phyloP scores from a whole-genome alignment of 148 eudicot genomes.

The Oxyria digyna region DNA sequence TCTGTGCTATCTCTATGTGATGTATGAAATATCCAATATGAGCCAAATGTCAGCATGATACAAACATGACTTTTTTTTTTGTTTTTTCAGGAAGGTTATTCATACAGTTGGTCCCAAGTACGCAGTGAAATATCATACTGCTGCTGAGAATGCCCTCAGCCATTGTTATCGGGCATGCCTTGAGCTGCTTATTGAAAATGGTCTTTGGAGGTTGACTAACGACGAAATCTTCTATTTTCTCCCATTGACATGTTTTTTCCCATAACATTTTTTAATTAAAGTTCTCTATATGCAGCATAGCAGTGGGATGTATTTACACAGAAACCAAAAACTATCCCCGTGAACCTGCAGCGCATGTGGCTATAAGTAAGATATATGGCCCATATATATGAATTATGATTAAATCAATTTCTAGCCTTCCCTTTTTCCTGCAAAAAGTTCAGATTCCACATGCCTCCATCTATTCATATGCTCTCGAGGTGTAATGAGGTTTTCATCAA shows the following conservation, averaged over 20 bases:
- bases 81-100: conserved; percentile 72
- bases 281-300: conserved; percentile 55
- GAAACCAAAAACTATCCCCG: conserved; percentile 96
- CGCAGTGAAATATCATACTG: conserved; percentile 97
- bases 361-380: conserved; percentile 59
- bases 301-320: conserved; percentile 86
- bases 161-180: conserved; percentile 95
- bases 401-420: not conserved
- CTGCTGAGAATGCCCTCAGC: conserved; percentile 97
- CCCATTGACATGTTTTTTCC: conserved; percentile 1
- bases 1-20: not conserved
- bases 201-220: conserved; percentile 54
- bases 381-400: not conserved
- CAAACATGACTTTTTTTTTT: conserved; percentile 4
- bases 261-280: not conserved
- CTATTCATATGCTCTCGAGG: not conserved
- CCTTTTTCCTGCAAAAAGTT: not conserved
- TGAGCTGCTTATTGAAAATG: conserved; percentile 84
- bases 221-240: conserved; percentile 10
- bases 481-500: not conserved
- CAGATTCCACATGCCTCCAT: not conserved
- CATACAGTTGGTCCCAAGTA: conserved; percentile 99
- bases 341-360: conserved; percentile 99
- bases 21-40: conserved; percentile 1
- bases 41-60: not conserved